Percentiles rank a stretch among this genome's conserved stretches.
Conservation (phyloP, 176 grass and related monocot genomes). For the Phyllostachys edulis region DNA sequence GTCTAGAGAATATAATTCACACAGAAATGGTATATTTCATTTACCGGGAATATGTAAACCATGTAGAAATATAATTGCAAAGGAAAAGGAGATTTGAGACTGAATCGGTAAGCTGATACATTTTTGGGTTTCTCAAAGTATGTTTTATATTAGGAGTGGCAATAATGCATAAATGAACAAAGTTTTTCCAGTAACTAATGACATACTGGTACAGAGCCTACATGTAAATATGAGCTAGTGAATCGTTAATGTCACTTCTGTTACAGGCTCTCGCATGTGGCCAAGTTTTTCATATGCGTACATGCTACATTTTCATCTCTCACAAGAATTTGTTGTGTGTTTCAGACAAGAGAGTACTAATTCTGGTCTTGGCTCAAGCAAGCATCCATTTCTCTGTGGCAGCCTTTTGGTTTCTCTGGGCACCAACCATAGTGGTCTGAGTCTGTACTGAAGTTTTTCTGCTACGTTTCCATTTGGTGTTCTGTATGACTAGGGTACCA, state of each 20-base stretch:
- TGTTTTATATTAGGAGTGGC: not conserved
- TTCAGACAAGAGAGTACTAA: slow-evolving; percentile 90
- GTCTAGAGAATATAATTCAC: not conserved
- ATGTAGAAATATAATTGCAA: not conserved
- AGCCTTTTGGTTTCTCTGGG: slow-evolving; percentile 88
- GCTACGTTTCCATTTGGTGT: not conserved
- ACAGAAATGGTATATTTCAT: not conserved
- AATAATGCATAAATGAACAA: not conserved
- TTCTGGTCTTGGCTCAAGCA: slow-evolving; percentile 79
- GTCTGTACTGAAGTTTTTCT: slow-evolving; percentile 12
- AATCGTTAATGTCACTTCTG: not conserved
- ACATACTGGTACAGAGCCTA: not conserved
- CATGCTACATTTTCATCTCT: slow-evolving; percentile 12
- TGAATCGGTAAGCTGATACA: not conserved
- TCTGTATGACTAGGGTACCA: slow-evolving; percentile 5
- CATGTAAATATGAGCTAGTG: slow-evolving; percentile 6
- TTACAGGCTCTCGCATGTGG: not conserved
- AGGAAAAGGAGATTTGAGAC: not conserved
- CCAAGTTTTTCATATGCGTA: slow-evolving; percentile 4
- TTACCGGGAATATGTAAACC: not conserved
- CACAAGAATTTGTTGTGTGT: slow-evolving; percentile 23
- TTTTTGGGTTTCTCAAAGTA: not conserved
- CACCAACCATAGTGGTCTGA: slow-evolving; percentile 87
- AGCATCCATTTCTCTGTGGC: slow-evolving; percentile 78
- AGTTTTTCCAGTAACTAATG: not conserved